Evolutionary conservation across 2,329 filamentous ascomycete genomes (phyloP), one percentile per base, ranked within the genome.

Genomic region (Hypocrella siamensis): DNA sequence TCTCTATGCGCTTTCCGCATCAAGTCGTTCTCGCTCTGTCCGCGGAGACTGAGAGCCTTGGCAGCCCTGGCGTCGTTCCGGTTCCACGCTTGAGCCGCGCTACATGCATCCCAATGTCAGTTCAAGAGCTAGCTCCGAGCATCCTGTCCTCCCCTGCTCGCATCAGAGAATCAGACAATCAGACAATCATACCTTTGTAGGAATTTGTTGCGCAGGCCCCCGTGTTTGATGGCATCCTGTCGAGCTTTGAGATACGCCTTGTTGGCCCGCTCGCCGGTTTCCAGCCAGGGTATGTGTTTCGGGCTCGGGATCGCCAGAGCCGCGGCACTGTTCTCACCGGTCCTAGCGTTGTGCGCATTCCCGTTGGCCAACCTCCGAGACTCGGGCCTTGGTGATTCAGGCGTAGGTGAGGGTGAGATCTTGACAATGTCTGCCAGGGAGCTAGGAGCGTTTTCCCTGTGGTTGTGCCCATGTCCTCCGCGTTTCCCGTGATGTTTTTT

Each of bases 1-100:
- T 96, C 86, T 29, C 90, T 79, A 50, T 98, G 90, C 28, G 86
- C 88, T 60, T 93, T 92, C 41, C 86, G 76, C 90, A 98, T 98
- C 24, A 92, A 68, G 43, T 93, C 84, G 47, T 98, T 96, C 59
- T 98, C 90, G 44, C 83, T 90, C 57, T 96, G 90, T 10, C 90
- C 90, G 19, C 90, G 79, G 28, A 96, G 71, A 46, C 84, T 93
- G 31, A 96, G 70, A 19, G 88, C 88, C 60, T 96, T 96, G 38
- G 90, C 90, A 14, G 90, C 88, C 39, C 90, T 78, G 26, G 90
- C 88, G 53, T 98, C 90, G 47, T 94, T 96, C 35, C 90, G 80
- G 52, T 96, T 94, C 88, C 90, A 98, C 16, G 90, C 90, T 66
- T 96, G 88, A 7, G 88, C 88, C 42, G 90, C 90, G 54, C 86